Evolutionary conservation across 257 asterid genomes (phyloP).

Genomic region (Vinca minor): DNA sequence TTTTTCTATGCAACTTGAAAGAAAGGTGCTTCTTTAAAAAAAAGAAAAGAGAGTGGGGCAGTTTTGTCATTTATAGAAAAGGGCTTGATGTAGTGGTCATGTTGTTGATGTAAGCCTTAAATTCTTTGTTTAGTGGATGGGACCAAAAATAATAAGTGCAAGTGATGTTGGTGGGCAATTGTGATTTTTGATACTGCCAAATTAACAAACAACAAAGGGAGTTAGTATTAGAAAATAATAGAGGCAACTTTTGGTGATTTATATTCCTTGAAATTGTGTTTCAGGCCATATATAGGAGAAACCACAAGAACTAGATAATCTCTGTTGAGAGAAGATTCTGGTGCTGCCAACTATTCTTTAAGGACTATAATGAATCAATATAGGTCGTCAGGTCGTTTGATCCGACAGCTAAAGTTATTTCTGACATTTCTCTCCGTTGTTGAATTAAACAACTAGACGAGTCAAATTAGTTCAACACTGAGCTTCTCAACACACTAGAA

Average conservation of each 20-base stretch:
- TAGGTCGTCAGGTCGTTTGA: too few species aligned
- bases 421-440: too few species aligned
- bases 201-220: conserved; percentile 8
- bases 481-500: too few species aligned
- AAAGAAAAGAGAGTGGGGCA: conserved; percentile 26
- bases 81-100: conserved; percentile 18
- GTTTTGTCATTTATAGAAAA: conserved; percentile 26
- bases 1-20: conserved; percentile 25
- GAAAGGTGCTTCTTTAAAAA: conserved; percentile 20
- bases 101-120: conserved; percentile 16
- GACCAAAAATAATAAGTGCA: conserved; percentile 17
- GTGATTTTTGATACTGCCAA: conserved; percentile 10
- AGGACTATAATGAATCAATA: too few species aligned
- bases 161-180: conserved; percentile 15
- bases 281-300: background rate
- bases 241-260: background rate
- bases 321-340: background rate
- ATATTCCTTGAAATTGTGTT: conserved; percentile 11
- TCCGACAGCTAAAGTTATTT: too few species aligned
- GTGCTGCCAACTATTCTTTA: too few species aligned
- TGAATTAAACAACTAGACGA: too few species aligned
- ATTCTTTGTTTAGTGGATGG: conserved; percentile 20
- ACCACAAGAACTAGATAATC: conserved; percentile 5
- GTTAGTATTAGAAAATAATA: background rate
- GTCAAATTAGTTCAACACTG: too few species aligned